These are phyloP conservation scores for Emmonsia crescens DNA, from an alignment of 2,329 filamentous ascomycete genomes.

Conservation along the genomic window DNA sequence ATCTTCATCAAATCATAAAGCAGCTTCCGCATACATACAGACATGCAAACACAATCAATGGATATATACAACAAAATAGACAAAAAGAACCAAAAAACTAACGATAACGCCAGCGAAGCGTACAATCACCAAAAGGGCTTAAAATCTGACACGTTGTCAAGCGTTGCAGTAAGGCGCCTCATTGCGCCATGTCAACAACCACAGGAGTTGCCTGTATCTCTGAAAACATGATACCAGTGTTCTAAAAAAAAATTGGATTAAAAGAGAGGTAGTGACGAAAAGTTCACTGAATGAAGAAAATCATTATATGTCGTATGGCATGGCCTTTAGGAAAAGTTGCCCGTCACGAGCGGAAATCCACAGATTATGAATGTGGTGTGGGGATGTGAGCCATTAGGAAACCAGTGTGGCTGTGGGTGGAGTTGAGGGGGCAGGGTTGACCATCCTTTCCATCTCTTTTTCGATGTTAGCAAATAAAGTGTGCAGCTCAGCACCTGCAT, in stretches of 20 bases:
- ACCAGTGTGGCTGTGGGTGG: not conserved
- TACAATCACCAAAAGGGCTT: not conserved
- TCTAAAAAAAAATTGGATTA: not conserved
- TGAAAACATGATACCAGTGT: not conserved
- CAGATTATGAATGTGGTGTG: not conserved
- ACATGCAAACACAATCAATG: not conserved
- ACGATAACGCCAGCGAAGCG: not conserved
- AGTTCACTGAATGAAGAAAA: not conserved
- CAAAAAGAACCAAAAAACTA: not conserved
- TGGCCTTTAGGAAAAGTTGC: not conserved
- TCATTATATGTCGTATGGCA: not conserved
- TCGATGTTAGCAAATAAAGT: slow-evolving; percentile 58
- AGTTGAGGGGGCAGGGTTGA: slow-evolving; percentile 15
- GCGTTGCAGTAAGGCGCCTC: not conserved
- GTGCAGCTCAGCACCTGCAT: slow-evolving; percentile 57
- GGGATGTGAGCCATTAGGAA: not conserved
- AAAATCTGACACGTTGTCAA: not conserved
- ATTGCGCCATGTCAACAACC: not conserved
- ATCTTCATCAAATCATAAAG: not conserved
- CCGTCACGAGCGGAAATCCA: not conserved
- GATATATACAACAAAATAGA: not conserved
- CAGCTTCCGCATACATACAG: not conserved
- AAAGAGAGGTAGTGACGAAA: not conserved
- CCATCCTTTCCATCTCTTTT: slow-evolving; percentile 43
- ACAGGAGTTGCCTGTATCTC: not conserved